These are phyloP conservation scores for Backusella tarrabulga DNA, from an alignment of 192 early-diverging fungal genomes.

Conservation along the genomic window DNA sequence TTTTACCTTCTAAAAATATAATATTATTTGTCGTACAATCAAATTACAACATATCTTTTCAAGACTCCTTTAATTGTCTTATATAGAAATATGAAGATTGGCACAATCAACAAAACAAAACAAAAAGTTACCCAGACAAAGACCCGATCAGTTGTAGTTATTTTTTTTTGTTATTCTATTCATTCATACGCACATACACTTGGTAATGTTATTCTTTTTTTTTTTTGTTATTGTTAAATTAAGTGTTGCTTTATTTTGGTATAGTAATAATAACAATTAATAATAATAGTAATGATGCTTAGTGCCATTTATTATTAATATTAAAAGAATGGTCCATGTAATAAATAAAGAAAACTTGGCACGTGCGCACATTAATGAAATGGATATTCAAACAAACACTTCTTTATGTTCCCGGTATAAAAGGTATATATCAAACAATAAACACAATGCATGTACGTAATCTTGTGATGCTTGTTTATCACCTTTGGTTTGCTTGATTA, in stretches of 20 bases:
- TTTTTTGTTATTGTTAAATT: not conserved
- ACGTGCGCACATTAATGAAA: not conserved
- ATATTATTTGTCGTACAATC: not conserved
- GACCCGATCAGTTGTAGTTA: not conserved
- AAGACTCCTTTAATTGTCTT: not conserved
- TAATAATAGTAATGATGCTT: not conserved
- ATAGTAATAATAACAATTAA: too few species aligned
- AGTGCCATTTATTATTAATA: not conserved
- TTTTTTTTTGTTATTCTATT: not conserved
- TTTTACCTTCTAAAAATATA: conserved; percentile 4
- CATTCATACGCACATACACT: too few species aligned
- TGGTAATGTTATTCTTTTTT: not conserved
- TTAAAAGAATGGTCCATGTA: not conserved
- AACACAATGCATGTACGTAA: not conserved
- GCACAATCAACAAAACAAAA: not conserved
- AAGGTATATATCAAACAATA: not conserved
- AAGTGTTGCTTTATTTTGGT: not conserved
- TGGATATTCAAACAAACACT: not conserved
- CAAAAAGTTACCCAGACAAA: not conserved
- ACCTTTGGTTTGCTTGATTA: not conserved
- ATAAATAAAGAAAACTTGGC: not conserved
- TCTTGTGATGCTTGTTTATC: not conserved
- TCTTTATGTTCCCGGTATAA: not conserved
- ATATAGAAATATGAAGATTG: not conserved
- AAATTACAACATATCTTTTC: not conserved